A percentile compares a stretch with the other conserved stretches of the same genome.
Conservation (phyloP, 768 basidiomycete genomes). For the Naganishia friedmannii region DNA sequence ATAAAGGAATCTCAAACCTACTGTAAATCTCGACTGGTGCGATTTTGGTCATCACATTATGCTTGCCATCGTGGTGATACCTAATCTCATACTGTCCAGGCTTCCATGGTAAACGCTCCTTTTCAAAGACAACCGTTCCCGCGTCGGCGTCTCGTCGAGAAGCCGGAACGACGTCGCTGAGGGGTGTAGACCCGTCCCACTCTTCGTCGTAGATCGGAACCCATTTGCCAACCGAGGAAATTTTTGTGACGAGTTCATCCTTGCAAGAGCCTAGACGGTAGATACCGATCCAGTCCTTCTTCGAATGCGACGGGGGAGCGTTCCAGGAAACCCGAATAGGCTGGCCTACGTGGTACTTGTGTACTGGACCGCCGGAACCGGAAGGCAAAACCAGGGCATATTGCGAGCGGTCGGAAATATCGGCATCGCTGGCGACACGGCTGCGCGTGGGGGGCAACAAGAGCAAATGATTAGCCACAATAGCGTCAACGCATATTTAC, state of each 20-base stretch:
- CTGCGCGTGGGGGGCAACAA: conserved; percentile 50
- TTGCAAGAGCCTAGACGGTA: conserved; percentile 75
- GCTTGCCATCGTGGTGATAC: conserved; percentile 88
- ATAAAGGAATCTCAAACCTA: conserved; percentile 54
- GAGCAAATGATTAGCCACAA: not conserved
- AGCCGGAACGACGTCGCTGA: conserved; percentile 35
- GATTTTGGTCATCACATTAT: conserved; percentile 85
- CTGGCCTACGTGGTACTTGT: conserved; percentile 85
- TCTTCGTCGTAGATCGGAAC: conserved; percentile 84
- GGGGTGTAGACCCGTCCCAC: conserved; percentile 82
- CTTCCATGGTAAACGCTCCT: conserved; percentile 78
- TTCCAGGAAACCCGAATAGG: conserved; percentile 82
- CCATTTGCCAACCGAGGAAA: conserved; percentile 86
- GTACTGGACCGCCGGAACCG: conserved; percentile 51
- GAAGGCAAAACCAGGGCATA: conserved; percentile 69
- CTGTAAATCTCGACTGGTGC: conserved; percentile 86
- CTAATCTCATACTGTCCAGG: conserved; percentile 79
- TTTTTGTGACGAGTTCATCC: conserved; percentile 74
- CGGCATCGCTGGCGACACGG: conserved; percentile 77
- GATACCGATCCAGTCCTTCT: conserved; percentile 93
- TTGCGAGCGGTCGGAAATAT: conserved; percentile 71
- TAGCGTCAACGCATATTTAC: not conserved
- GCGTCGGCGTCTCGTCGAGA: conserved; percentile 38
- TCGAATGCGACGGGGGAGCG: conserved; percentile 78
- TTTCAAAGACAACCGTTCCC: conserved; percentile 72